Percentiles rank a stretch among this genome's conserved stretches.
These are phyloP conservation scores for Zygotorulaspora florentina DNA, from an alignment of 805 yeast genomes.

Conservation along the genomic window DNA sequence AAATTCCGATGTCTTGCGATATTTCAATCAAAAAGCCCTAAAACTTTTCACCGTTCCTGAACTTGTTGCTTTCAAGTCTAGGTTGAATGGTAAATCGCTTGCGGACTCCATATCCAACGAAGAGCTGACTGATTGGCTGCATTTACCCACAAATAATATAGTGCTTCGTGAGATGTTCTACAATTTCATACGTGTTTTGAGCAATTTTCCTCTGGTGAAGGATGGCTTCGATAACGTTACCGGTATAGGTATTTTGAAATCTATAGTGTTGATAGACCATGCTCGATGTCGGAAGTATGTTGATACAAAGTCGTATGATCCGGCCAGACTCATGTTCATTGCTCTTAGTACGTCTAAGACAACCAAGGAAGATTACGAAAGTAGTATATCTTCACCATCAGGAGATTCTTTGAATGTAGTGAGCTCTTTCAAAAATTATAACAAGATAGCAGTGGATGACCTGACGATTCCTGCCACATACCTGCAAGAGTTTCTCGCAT, in stretches of 20 bases:
- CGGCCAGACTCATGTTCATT: constrained; percentile 44
- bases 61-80: constrained; percentile 22
- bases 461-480: constrained; percentile 40
- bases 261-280: constrained; percentile 41
- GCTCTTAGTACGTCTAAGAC: constrained; percentile 37
- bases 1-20: constrained; percentile 14
- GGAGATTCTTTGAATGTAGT: constrained; percentile 13
- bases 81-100: constrained; percentile 22
- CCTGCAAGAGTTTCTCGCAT: constrained; percentile 44
- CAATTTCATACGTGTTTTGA: constrained; percentile 40
- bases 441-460: constrained; percentile 40
- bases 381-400: constrained; percentile 6
- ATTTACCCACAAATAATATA: constrained; percentile 34
- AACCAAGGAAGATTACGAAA: constrained; percentile 18
- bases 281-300: constrained; percentile 39
- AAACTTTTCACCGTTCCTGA: constrained; percentile 23
- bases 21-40: constrained; percentile 18
- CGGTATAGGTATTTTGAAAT: constrained; percentile 41
- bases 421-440: constrained; percentile 38
- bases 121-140: constrained; percentile 34
- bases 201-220: constrained; percentile 48
- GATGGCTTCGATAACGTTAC: constrained; percentile 35
- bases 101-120: constrained; percentile 25
- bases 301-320: constrained; percentile 38
- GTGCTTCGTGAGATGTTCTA: constrained; percentile 37